Evolutionary conservation across 2,329 filamentous ascomycete genomes (phyloP).

Genomic region (Trichophyton simii): DNA sequence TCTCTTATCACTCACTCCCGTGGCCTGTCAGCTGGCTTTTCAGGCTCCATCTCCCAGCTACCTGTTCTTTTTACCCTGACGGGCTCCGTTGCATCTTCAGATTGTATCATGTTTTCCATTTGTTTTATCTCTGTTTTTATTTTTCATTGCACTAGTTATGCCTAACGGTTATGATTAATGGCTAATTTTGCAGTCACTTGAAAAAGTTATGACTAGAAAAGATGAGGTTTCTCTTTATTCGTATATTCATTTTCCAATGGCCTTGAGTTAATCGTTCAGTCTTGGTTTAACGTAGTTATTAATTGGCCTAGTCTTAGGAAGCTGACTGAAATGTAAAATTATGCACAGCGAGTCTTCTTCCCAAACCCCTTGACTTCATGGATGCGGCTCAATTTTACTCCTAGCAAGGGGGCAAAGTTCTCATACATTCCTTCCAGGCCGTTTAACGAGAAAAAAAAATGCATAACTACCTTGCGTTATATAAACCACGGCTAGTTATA

Average conservation of each 20-base stretch:
- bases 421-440: not conserved
- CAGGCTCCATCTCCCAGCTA: not conserved
- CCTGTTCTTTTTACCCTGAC: not conserved
- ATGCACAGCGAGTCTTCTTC: not conserved
- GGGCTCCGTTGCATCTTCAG: not conserved
- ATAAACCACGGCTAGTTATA: not conserved
- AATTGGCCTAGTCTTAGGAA: no score
- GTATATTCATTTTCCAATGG: no score
- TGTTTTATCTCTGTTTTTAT: not conserved
- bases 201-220: not conserved
- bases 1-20: not conserved
- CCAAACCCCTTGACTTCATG: not conserved
- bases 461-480: not conserved
- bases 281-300: not conserved
- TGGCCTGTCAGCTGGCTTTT: not conserved
- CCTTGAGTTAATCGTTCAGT: not conserved
- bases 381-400: not conserved
- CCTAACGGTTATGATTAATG: not conserved
- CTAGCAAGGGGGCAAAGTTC: not conserved
- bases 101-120: not conserved
- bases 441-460: no score
- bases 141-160: not conserved
- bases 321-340: no score
- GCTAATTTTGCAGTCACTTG: not conserved
- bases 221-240: not conserved